Percentiles rank a stretch among this genome's conserved stretches.
phyloP scores from a whole-genome alignment of 1,284 basidiomycete species.

The Papiliotrema nemorosa region DNA sequence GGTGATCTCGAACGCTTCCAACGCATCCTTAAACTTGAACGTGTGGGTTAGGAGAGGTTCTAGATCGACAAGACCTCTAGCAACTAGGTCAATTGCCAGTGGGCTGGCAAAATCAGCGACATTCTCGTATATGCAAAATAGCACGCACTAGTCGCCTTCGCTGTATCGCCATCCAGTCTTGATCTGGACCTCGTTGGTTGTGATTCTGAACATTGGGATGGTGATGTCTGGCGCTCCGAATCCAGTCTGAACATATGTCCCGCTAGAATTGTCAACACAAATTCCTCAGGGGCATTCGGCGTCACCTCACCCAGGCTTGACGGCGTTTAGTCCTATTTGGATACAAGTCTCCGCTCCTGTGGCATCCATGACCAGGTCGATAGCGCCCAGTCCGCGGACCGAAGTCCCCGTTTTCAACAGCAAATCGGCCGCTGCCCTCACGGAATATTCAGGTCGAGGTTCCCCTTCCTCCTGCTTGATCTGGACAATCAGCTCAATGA shows the following conservation, averaged over 20 bases:
- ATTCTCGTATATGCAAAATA: neutral
- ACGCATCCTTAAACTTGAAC: slow-evolving; percentile 56
- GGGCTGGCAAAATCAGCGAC: slow-evolving; percentile 22
- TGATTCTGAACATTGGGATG: slow-evolving; percentile 44
- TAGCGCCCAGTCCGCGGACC: slow-evolving; percentile 51
- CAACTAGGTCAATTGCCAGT: slow-evolving; percentile 56
- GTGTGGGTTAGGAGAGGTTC: slow-evolving; percentile 58
- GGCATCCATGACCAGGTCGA: slow-evolving; percentile 61
- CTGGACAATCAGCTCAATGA: slow-evolving; percentile 7
- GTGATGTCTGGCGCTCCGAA: slow-evolving; percentile 43
- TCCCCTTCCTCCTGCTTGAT: slow-evolving; percentile 28
- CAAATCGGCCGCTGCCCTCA: slow-evolving; percentile 51
- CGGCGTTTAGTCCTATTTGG: slow-evolving; percentile 56
- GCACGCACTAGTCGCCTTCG: slow-evolving; percentile 38
- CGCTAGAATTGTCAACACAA: slow-evolving; percentile 14
- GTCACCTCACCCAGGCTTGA: slow-evolving; percentile 58
- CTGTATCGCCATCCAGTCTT: slow-evolving; percentile 47
- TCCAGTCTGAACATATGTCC: slow-evolving; percentile 45
- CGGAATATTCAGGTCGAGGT: slow-evolving; percentile 56
- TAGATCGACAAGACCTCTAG: slow-evolving; percentile 55
- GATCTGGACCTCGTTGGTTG: slow-evolving; percentile 45
- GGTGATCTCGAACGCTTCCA: slow-evolving; percentile 57
- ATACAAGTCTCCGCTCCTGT: slow-evolving; percentile 63
- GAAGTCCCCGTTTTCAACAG: slow-evolving; percentile 49
- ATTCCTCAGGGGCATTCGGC: neutral